These are phyloP conservation scores for Vigna reflexopilosa DNA, from an alignment of 306 rosid species.

Conservation along the genomic window DNA sequence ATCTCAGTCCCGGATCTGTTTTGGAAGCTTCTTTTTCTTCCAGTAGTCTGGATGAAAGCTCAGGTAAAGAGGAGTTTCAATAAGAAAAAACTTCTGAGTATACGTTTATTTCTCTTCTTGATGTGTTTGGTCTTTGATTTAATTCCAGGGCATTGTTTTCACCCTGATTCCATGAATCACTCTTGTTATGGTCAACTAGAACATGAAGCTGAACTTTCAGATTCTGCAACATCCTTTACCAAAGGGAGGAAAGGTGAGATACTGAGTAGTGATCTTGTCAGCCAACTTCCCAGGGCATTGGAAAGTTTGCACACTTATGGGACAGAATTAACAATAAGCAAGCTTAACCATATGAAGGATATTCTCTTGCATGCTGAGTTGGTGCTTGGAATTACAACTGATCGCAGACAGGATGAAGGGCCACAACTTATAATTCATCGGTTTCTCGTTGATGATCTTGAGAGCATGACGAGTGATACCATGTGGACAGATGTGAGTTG, in stretches of 20 bases:
- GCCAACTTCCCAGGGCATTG: constrained; percentile 51
- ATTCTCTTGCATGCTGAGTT: constrained; percentile 71
- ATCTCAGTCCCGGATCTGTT: constrained; percentile 89
- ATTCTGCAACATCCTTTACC: constrained; percentile 66
- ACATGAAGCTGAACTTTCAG: constrained; percentile 56
- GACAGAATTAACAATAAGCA: constrained; percentile 53
- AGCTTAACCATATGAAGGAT: constrained; percentile 57
- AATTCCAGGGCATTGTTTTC: constrained; percentile 63
- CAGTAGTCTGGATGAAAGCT: constrained; percentile 81
- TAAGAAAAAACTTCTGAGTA: background rate
- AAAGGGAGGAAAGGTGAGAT: constrained; percentile 47
- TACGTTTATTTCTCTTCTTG: background rate
- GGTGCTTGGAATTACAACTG: constrained; percentile 54
- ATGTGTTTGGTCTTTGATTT: constrained; percentile 46
- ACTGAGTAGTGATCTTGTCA: constrained; percentile 46
- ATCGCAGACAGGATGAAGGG: constrained; percentile 37
- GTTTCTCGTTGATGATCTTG: constrained; percentile 60
- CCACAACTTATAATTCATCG: constrained; percentile 51
- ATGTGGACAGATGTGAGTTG: constrained; percentile 48
- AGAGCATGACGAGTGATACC: constrained; percentile 45
- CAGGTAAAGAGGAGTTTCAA: constrained; percentile 61
- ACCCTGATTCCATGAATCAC: constrained; percentile 54
- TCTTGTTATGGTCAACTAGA: constrained; percentile 49
- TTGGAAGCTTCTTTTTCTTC: constrained; percentile 94
- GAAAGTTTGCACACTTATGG: constrained; percentile 50